These are phyloP conservation scores for Decorospora gaudefroyi DNA, from an alignment of 2,329 filamentous ascomycete genomes.

Conservation along the genomic window DNA sequence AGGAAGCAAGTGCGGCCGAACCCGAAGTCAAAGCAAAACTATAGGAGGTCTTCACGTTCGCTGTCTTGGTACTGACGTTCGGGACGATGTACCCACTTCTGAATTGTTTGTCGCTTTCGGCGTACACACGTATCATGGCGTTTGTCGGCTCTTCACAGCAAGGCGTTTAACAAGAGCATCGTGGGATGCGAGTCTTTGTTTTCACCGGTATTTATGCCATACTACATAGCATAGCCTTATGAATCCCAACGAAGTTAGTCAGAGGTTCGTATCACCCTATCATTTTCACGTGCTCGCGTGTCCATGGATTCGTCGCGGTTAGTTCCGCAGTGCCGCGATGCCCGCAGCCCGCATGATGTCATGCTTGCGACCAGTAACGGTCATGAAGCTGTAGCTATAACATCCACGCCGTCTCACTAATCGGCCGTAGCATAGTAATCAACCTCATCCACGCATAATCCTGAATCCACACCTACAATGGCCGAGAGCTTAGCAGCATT, in stretches of 20 bases:
- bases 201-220: conserved; percentile 1
- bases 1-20: conserved; percentile 75
- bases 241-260: not conserved
- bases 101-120: not conserved
- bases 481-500: conserved; percentile 41
- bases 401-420: not conserved
- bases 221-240: conserved; percentile 2
- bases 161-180: conserved; percentile 12
- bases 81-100: not conserved
- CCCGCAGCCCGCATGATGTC: conserved; percentile 23
- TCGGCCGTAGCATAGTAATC: not conserved
- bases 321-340: conserved; percentile 13
- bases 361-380: conserved; percentile 13
- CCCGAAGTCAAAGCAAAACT: conserved; percentile 56
- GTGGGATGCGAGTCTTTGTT: not conserved
- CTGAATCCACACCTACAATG: conserved; percentile 17
- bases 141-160: conserved; percentile 13
- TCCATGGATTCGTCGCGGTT: conserved; percentile 5
- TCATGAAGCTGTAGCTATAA: conserved; percentile 9
- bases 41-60: conserved; percentile 27
- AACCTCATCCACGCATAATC: not conserved
- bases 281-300: conserved; percentile 7
- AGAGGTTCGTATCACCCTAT: not conserved
- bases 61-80: not conserved
- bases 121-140: conserved; percentile 11